These are phyloP conservation scores for Cystofilobasidium macerans DNA, from an alignment of 768 basidiomycete species.

Conservation along the genomic window DNA sequence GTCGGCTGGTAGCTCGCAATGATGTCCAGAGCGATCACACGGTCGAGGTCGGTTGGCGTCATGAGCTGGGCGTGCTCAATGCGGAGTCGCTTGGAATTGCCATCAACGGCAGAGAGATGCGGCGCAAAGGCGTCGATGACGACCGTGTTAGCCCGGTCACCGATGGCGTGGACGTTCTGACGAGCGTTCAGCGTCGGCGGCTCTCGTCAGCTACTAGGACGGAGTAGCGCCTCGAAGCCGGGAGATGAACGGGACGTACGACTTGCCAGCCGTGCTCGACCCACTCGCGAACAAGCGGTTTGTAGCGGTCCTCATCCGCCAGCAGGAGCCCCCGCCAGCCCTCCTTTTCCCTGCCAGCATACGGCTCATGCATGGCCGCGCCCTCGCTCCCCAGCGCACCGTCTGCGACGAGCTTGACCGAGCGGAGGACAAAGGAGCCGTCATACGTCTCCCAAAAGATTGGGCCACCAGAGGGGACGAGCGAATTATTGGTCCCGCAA, in stretches of 20 bases:
- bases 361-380: constrained; percentile 75
- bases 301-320: constrained; percentile 47
- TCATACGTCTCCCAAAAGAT: constrained; percentile 38
- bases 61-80: constrained; percentile 93
- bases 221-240: too few species aligned
- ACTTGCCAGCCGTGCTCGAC: constrained; percentile 72
- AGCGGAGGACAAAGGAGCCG: constrained; percentile 50
- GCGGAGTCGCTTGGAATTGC: constrained; percentile 50
- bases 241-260: constrained; percentile 40
- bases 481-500: not conserved
- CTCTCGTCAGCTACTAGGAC: not conserved
- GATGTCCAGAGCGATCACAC: constrained; percentile 56
- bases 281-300: constrained; percentile 50
- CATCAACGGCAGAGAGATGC: constrained; percentile 40
- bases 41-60: constrained; percentile 54
- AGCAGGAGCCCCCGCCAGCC: constrained; percentile 60
- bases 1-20: constrained; percentile 13
- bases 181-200: not conserved
- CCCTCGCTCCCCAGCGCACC: constrained; percentile 60
- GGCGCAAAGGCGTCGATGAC: constrained; percentile 71
- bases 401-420: constrained; percentile 34
- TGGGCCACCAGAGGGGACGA: too few species aligned
- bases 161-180: constrained; percentile 57
- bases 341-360: constrained; percentile 56
- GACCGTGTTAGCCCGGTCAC: constrained; percentile 70